Base-by-base conservation (phyloP, 108 stramenopile species). In the Chaetoceros muelleri region DNA sequence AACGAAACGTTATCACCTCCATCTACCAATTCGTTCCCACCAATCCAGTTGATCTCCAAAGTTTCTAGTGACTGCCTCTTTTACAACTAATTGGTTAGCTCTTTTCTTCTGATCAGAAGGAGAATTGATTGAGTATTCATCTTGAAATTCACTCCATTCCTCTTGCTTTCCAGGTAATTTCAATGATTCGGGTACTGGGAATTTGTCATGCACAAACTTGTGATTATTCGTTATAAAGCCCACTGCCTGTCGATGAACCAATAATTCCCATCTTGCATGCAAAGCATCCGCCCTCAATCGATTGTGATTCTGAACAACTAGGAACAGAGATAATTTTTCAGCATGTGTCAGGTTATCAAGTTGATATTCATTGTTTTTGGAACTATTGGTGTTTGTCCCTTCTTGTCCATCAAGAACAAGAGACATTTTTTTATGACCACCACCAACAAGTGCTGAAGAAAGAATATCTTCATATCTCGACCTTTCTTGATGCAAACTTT, bases 201-300 rank as follows among this genome's bases (percentile, higher is more conserved):
- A 90, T 17, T 71, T 71, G 27, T 69, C 64, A 56, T 69, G 58
- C n/a, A 90, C 85, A 30, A 65, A 73, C 47, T 66, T 65, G 48
- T 90, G 83, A 72, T 90, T 90, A 20, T 75, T 80, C 16, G 81
- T 79, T 13, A 74, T 79, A 26, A 90, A 83, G 29, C 89, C 89
- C 2, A 82, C 83, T 1, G 85, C 85, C 52, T 90, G 89, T 28
- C 89, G 68, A 74, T 90, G 89, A 1, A 90, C 89, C 19, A 90
- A 72, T 8, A 90, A 56, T 55, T 90, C 89, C 89, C 89, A 90
- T 22, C 89, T 61, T 26, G 81, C 81, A 28, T 70, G 59, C 0
- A 78, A 52, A 18, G 82, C 79, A 21, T 82, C 25, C 52, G 86
- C 60, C 24, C 88, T 76, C 20, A 68, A 67, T 3, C 73, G 61